Evolutionary conservation across 192 early-diverging fungal species (phyloP).

Genomic region (Endogone sp.): DNA sequence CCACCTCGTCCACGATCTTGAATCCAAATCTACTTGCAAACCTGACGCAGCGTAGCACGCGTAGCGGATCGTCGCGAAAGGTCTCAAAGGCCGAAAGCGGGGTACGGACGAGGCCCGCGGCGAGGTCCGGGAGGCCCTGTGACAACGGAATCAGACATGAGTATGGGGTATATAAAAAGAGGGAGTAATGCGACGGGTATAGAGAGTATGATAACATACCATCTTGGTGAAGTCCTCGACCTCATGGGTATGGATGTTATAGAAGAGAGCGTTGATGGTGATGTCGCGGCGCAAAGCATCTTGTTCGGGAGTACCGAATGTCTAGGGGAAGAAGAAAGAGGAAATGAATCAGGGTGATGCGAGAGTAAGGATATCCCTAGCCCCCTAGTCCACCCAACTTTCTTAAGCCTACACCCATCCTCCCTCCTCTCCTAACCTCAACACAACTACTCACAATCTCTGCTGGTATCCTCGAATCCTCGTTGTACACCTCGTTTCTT

Average conservation of each 20-base stretch:
- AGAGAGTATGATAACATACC: slow-evolving; percentile 26
- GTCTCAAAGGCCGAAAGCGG: slow-evolving; percentile 87
- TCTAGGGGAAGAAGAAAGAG: slow-evolving; percentile 19
- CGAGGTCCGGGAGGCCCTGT: slow-evolving; percentile 72
- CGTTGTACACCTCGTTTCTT: slow-evolving; percentile 85
- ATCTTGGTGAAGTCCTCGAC: slow-evolving; percentile 86
- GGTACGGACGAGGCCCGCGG: slow-evolving; percentile 72
- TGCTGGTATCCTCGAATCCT: slow-evolving; percentile 75
- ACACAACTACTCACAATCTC: slow-evolving; percentile 41
- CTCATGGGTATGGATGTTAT: slow-evolving; percentile 79
- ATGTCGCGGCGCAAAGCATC: slow-evolving; percentile 95
- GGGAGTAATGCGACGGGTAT: not conserved
- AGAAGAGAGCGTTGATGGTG: slow-evolving; percentile 97
- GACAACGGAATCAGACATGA: not conserved
- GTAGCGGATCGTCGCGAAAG: slow-evolving; percentile 92
- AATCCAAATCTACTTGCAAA: slow-evolving; percentile 93
- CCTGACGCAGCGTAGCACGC: slow-evolving; percentile 88
- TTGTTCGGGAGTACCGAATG: slow-evolving; percentile 85
- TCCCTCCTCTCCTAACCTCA: not conserved
- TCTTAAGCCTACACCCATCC: too few species aligned
- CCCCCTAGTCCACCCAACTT: too few species aligned
- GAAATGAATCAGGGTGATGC: too few species aligned
- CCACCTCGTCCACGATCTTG: slow-evolving; percentile 63
- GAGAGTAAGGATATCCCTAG: too few species aligned
- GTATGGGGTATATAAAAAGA: not conserved